These are phyloP conservation scores for Monosporascus ibericus DNA, from an alignment of 2,329 filamentous ascomycete genomes.

Conservation along the genomic window DNA sequence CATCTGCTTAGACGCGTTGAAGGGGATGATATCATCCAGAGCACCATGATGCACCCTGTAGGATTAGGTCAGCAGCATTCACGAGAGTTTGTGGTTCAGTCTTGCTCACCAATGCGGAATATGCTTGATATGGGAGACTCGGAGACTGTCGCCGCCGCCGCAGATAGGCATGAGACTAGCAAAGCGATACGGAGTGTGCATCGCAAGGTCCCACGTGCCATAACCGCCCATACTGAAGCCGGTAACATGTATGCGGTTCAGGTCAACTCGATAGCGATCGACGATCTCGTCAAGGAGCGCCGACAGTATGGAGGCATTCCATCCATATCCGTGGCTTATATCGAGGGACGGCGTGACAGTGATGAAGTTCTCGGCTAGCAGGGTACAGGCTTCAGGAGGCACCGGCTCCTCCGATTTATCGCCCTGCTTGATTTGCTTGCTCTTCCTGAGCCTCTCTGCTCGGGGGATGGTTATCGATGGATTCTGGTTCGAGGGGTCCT, in stretches of 20 bases:
- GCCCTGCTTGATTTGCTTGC: not conserved
- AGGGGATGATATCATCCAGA: slow-evolving; percentile 2
- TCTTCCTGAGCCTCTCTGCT: not conserved
- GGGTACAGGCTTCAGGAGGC: not conserved
- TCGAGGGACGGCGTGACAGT: slow-evolving; percentile 1
- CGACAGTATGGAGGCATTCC: slow-evolving; percentile 1
- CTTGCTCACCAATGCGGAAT: no score
- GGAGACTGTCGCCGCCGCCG: no score
- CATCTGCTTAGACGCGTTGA: slow-evolving; percentile 2
- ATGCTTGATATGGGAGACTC: no score
- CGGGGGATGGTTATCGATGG: not conserved
- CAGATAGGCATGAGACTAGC: no score
- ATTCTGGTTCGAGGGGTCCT: not conserved
- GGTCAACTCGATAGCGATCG: not conserved
- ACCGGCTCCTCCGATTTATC: not conserved
- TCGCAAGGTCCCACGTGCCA: not conserved
- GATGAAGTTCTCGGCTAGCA: slow-evolving; percentile 1
- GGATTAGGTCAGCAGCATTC: no score
- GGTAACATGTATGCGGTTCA: not conserved
- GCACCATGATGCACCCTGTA: not conserved
- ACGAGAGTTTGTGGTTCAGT: no score
- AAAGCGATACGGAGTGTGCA: no score
- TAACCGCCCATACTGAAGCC: slow-evolving; percentile 2
- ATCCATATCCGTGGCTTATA: slow-evolving; percentile 8
- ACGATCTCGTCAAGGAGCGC: slow-evolving; percentile 1